Base-by-base conservation (phyloP, 2,329 filamentous ascomycete species). In the Colletotrichum truncatum region DNA sequence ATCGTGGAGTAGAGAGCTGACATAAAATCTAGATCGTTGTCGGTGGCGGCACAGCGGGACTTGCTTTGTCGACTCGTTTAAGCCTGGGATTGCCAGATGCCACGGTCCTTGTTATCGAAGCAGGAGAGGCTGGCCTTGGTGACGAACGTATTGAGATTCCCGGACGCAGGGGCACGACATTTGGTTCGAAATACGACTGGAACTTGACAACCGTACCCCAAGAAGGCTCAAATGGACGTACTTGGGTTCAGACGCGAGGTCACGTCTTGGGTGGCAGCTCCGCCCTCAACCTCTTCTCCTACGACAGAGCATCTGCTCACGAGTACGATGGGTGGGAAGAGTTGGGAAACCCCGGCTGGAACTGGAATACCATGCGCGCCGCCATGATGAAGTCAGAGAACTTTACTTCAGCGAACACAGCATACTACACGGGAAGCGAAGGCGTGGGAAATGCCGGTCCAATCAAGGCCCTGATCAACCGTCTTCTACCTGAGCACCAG, bases 191-290 rank as follows among this genome's bases (percentile, higher is more conserved):
- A 4, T 73, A 72, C 30, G 74, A 82, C 68, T 79, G 80, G 70
- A 77, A 76, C 46, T 78, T 82, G 68, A 74, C 77, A 4, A 80
- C 81, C 0, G 72, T 73, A 4, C 73, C 79, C 1, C 80, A 82
- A 49, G 66, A 73, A 1, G 67, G 72, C n/a, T 75, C 82, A 1
- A 74, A 78, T 18, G 73, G 74, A 4, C 75, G 79, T 4, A 67
- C 73, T 5, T 77, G 82, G 23, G 58, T 72, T 4, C 77, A 80
- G 43, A 76, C 76, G 4, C 74, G 81, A 11, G 82, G 81, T 6
- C 80, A 81, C 45, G 78, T 82, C 1, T 74, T 85, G 0, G 82
- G 83, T 8, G 82, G 83, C 5, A 79, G 76, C 34, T 80, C 75
- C 10, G 76, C 80, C 0, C 64, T 85, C 25, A 84, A 85, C 66